Base-by-base conservation (phyloP, 371 early-diverging fungal species). In the Mucor saturninus region DNA sequence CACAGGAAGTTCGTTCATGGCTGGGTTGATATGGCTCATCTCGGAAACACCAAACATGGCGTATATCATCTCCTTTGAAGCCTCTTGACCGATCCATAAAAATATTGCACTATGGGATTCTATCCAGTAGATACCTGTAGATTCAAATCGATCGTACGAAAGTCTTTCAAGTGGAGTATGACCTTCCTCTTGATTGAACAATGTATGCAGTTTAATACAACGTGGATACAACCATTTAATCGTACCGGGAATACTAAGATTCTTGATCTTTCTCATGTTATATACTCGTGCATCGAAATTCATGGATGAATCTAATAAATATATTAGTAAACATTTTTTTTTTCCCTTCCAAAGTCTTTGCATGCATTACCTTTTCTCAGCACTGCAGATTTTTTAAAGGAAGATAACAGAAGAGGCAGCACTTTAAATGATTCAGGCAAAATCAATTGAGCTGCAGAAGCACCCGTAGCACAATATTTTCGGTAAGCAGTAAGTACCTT, bases 351-450 rank as follows among this genome's bases (percentile, higher is more conserved):
- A 28, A 9, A 67, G 30, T 28, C 21, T 21, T 21, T 21, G 21
- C 57, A 45, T 5, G 1, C 11, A 37, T 21, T 76, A 83, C 91
- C 90, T 56, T 75, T 80, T 45, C 94, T 86, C 57, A 97, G 77
- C 0, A 91, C 87, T 15, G 77, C 79, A 48, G 86, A 86, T 67
- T 97, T 97, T 29, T 94, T 85, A 56, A 98, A 59, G 7, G 92
- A 73, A 43, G 96, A 80, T 2, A 88, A 75, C 72, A 89, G 92
- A 45, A 97, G 73, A 8, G 98, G 98, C 59, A 91, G 83, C 51
- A 93, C 80, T 73, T 96, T 97, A 76, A 90, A 93, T 0, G 93
- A 84, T 68, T 98, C 98, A 15, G 97, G 97, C 55, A 96, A 75
- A 56, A 97, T 93, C 35, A 97, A 81, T 79, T 96, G 97, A 39